A percentile compares a stretch with the other conserved stretches of the same genome.
These are phyloP conservation scores for Lactarius hengduanensis DNA, from an alignment of 768 basidiomycete species.

Conservation along the genomic window DNA sequence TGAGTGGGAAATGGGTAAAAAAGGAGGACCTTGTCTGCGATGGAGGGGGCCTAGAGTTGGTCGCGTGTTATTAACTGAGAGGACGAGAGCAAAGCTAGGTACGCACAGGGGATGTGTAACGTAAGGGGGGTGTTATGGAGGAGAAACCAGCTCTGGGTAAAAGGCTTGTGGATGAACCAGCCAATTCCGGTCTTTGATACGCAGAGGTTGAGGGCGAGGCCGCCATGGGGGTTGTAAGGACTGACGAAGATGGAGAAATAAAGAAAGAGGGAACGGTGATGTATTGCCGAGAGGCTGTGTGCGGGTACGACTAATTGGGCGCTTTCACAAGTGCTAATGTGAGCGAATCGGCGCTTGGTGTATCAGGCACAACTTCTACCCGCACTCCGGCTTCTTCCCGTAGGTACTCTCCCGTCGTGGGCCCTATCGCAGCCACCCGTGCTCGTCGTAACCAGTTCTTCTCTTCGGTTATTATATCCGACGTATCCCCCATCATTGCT, in stretches of 20 bases:
- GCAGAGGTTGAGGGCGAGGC: background rate
- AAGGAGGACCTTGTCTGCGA: conserved; percentile 22
- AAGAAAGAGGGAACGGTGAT: background rate
- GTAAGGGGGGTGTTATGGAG: background rate
- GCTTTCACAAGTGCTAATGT: conserved; percentile 32
- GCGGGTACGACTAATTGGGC: background rate
- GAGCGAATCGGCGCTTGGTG: conserved; percentile 57
- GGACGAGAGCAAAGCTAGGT: background rate
- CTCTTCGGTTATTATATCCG: background rate
- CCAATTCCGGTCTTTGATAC: conserved; percentile 23
- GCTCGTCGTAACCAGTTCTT: conserved; percentile 2
- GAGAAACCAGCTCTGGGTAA: conserved; percentile 8
- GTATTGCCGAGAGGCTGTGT: background rate
- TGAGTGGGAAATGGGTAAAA: background rate
- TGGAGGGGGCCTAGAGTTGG: conserved; percentile 13
- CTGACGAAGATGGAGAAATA: background rate
- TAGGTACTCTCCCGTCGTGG: conserved; percentile 58
- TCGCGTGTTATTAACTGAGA: background rate
- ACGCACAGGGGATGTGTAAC: conserved; percentile 5
- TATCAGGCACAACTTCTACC: conserved; percentile 56
- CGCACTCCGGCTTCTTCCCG: conserved; percentile 42
- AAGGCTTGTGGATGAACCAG: conserved; percentile 22
- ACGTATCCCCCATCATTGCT: conserved; percentile 15
- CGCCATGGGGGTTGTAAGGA: conserved; percentile 12
- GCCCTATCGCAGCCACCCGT: conserved; percentile 62